phyloP scores from a whole-genome alignment of 768 basidiomycete genomes.

The Pisolithus orientalis region DNA sequence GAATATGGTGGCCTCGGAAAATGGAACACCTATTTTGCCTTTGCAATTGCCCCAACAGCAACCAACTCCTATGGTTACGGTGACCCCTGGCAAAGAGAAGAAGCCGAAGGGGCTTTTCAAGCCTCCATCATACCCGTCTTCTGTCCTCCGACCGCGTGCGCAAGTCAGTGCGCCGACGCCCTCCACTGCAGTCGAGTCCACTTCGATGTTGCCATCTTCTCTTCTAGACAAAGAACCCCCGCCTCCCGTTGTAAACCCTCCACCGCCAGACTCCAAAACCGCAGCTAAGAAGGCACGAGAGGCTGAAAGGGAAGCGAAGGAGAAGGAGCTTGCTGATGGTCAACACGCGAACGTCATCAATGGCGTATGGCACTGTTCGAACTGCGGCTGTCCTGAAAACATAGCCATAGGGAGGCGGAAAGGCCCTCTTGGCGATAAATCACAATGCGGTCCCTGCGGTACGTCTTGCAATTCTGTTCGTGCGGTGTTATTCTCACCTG shows the following conservation, averaged over 20 bases:
- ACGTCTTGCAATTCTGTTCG: conserved; percentile 7
- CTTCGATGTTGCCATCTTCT: conserved; percentile 44
- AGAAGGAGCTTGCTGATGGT: conserved; percentile 76
- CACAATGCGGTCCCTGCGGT: conserved; percentile 92
- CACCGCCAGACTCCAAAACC: conserved; percentile 43
- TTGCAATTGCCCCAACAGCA: conserved; percentile 39
- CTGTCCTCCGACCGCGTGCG: conserved; percentile 57
- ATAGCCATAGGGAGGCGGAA: conserved; percentile 84
- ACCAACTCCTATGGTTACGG: conserved; percentile 23
- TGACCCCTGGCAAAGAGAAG: conserved; percentile 52
- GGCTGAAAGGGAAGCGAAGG: conserved; percentile 75
- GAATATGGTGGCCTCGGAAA: conserved; percentile 89
- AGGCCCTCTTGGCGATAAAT: conserved; percentile 85
- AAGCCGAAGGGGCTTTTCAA: conserved; percentile 70
- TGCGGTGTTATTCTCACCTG: conserved; percentile 1
- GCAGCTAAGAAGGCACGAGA: conserved; percentile 64
- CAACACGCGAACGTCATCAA: conserved; percentile 78
- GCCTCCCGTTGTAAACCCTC: conserved; percentile 18
- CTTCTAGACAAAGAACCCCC: conserved; percentile 60
- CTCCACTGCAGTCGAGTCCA: conserved; percentile 63
- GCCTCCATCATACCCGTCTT: conserved; percentile 50
- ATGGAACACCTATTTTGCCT: conserved; percentile 55
- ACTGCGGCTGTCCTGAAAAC: conserved; percentile 86
- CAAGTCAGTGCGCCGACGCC: conserved; percentile 51
- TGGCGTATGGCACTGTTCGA: conserved; percentile 92